Percentiles rank a stretch among this genome's conserved stretches.
phyloP scores from a whole-genome alignment of 2,329 filamentous ascomycete species.

The Nothopassalora personata region DNA sequence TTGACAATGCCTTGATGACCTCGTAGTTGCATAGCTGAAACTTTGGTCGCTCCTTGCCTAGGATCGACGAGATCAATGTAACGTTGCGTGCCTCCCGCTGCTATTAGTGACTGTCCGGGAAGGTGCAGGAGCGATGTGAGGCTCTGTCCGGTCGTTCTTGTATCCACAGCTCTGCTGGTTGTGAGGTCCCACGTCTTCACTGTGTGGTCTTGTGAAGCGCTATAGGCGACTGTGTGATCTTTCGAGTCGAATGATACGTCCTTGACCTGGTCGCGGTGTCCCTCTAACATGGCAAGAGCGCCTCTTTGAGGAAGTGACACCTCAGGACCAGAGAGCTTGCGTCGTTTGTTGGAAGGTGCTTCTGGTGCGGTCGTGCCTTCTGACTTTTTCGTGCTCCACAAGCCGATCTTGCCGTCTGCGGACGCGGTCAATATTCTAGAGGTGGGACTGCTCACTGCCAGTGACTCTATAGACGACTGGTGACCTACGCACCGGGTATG shows the following conservation, averaged over 20 bases:
- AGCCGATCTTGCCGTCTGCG: constrained; percentile 73
- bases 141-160: constrained; percentile 75
- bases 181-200: constrained; percentile 87
- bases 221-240: constrained; percentile 86
- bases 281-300: constrained; percentile 65
- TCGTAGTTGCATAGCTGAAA: constrained; percentile 82
- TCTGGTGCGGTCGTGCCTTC: constrained; percentile 69
- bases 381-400: constrained; percentile 79
- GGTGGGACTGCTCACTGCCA: constrained; percentile 68
- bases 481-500: constrained; percentile 46
- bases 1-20: constrained; percentile 75
- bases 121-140: constrained; percentile 75
- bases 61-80: constrained; percentile 94
- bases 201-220: constrained; percentile 83
- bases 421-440: constrained; percentile 81
- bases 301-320: constrained; percentile 65
- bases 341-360: constrained; percentile 68
- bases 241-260: constrained; percentile 78
- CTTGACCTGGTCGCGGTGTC: constrained; percentile 69
- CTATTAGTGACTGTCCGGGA: constrained; percentile 57
- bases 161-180: constrained; percentile 71
- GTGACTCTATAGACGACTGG: constrained; percentile 64
- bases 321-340: constrained; percentile 52
- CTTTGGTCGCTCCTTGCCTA: constrained; percentile 66
- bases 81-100: constrained; percentile 74